Evolutionary conservation across 257 asterid genomes (phyloP), one percentile per base, ranked within the genome.

Genomic region (Ophiorrhiza pumila): DNA sequence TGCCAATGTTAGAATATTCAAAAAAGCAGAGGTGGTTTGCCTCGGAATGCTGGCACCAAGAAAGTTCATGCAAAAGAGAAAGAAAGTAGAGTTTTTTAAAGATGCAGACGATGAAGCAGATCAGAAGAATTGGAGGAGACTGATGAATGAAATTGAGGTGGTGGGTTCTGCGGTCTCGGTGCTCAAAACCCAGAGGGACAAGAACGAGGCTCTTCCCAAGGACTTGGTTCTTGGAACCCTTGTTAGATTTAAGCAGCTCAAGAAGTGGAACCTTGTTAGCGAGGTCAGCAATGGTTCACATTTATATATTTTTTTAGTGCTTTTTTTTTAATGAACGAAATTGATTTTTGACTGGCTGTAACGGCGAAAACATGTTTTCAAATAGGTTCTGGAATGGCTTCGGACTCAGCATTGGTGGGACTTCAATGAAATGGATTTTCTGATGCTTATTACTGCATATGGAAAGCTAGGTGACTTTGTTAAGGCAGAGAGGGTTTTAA

Each of bases 341-440:
- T 78, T 50, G n/a, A n/a, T 23, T 41, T 52, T 63, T 22, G 27
- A 50, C 58, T 59, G 34, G 55, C 63, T 35, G 5, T 59, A 35
- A 70, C 52, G 46, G 4, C 8, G 25, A 17, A 27, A 31, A 67
- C 66, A 61, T 79, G 46, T 65, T 71, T 42, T 11, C 27, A 23
- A 61, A 42, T 78, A 95, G 99, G 80, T 92, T 74, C 98, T 95
- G 68, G 98, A 95, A 80, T 95, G 99, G 99, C 98, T 95, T 31
- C 88, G 85, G 56, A 87, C 92, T 52, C 95, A 95, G 76, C 86
- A 90, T 82, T 95, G 99, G 98, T 95, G 99, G 99, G 91, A 87
- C 79, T 92, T 95, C 70, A 95, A 88, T 84, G 93, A 95, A 78
- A 89, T 90, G 97, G 99, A 95, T 72, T 90, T 85, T 77, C 80